Evolutionary conservation across 768 basidiomycete genomes (phyloP).

Genomic region (Punctularia strigosozonata): DNA sequence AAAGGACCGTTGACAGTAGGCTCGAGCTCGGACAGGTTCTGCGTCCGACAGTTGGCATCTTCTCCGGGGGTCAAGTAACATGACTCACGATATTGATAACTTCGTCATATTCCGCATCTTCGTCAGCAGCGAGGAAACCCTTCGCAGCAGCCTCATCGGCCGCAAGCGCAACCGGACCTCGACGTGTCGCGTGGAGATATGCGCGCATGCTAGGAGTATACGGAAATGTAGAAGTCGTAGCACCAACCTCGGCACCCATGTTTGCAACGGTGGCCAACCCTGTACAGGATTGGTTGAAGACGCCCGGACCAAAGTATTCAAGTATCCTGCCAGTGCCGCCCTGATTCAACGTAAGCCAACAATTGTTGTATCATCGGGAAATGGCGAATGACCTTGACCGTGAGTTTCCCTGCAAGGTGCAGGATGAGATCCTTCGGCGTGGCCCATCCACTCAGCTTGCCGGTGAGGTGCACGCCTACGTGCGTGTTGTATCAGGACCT

Average conservation of each 20-base stretch:
- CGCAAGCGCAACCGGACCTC: constrained; percentile 73
- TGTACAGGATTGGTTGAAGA: constrained; percentile 86
- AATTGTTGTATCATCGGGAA: not conserved
- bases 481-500: constrained; percentile 16
- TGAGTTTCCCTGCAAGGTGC: constrained; percentile 86
- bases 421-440: constrained; percentile 96
- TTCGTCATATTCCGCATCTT: constrained; percentile 89
- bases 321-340: constrained; percentile 94
- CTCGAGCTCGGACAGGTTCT: constrained; percentile 85
- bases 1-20: constrained; percentile 95
- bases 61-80: not conserved
- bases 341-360: constrained; percentile 23
- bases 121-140: constrained; percentile 76
- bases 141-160: constrained; percentile 72
- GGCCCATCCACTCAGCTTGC: constrained; percentile 80
- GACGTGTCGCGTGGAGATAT: constrained; percentile 85
- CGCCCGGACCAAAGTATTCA: constrained; percentile 95
- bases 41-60: constrained; percentile 3
- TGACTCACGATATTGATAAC: constrained; percentile 77
- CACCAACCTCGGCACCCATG: constrained; percentile 99
- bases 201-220: constrained; percentile 84
- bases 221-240: constrained; percentile 97
- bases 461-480: constrained; percentile 78
- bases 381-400: constrained; percentile 63
- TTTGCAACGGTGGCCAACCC: constrained; percentile 93